Evolutionary conservation across 306 rosid species (phyloP).

Genomic region (Vigna mungo): DNA sequence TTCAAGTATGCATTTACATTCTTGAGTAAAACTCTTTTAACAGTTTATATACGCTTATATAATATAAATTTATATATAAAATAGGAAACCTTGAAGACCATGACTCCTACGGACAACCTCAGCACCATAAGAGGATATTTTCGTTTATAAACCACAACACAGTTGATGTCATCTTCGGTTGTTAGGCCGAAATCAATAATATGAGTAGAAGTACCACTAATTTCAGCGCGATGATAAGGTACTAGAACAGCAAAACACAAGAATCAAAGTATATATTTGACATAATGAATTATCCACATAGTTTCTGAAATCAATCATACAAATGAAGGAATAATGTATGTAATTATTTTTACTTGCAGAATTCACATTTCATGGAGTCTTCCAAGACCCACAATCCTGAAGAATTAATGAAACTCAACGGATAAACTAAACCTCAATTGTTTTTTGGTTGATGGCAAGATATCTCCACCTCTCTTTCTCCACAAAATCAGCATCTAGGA

Average conservation of each 20-base stretch:
- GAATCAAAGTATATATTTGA: constrained; percentile 25
- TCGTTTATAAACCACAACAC: too few species aligned
- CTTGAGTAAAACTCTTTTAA: too few species aligned
- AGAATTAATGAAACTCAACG: constrained; percentile 41
- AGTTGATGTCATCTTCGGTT: too few species aligned
- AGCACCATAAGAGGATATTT: too few species aligned
- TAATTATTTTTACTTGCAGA: constrained; percentile 1
- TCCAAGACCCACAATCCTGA: constrained; percentile 28
- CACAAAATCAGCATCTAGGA: constrained; percentile 93
- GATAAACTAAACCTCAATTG: constrained; percentile 67
- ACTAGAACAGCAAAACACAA: neutral
- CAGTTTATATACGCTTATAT: too few species aligned
- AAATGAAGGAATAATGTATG: constrained; percentile 37
- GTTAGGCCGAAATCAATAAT: too few species aligned
- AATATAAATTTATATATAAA: too few species aligned
- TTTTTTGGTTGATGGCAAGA: constrained; percentile 81
- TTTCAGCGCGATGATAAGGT: too few species aligned
- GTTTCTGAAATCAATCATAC: constrained; percentile 30
- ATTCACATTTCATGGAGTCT: constrained; percentile 25
- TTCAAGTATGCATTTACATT: too few species aligned
- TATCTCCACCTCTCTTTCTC: constrained; percentile 98
- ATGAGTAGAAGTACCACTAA: too few species aligned
- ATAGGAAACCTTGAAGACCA: too few species aligned
- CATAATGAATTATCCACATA: constrained; percentile 28
- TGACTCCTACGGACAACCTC: too few species aligned